phyloP scores from a whole-genome alignment of 1,284 basidiomycete species.

The Cerioporus squamosus region DNA sequence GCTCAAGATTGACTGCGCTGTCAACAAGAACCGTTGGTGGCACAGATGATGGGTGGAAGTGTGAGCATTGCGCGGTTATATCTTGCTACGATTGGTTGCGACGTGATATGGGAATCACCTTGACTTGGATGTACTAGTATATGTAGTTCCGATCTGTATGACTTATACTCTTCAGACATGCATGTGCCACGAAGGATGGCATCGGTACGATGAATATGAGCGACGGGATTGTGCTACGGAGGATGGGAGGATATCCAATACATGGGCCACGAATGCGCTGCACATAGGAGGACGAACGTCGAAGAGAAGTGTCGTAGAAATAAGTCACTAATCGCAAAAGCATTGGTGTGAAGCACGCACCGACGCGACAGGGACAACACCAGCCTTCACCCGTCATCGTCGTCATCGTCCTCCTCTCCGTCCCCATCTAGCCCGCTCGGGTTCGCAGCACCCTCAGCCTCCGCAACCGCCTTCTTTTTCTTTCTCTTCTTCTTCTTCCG shows the following conservation, averaged over 20 bases:
- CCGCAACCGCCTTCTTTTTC: slow-evolving; percentile 47
- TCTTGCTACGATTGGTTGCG: too few species aligned
- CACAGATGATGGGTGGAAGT: slow-evolving; percentile 1
- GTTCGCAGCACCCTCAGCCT: not conserved
- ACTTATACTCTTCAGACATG: too few species aligned
- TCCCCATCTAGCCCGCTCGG: slow-evolving; percentile 5
- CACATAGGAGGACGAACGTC: too few species aligned
- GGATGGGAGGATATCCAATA: not conserved
- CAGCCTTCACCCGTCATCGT: not conserved
- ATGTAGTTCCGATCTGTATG: too few species aligned
- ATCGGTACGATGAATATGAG: too few species aligned
- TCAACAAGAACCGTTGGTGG: slow-evolving; percentile 19
- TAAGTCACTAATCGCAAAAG: too few species aligned
- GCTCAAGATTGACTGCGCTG: slow-evolving; percentile 13
- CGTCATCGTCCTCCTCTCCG: slow-evolving; percentile 9
- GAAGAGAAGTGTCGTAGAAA: too few species aligned
- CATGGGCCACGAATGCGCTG: too few species aligned
- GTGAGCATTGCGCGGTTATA: too few species aligned
- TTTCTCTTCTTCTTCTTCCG: slow-evolving; percentile 57
- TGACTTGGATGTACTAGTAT: not conserved
- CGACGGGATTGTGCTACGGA: too few species aligned
- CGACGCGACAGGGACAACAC: not conserved
- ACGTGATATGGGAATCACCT: too few species aligned
- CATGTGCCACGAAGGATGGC: too few species aligned
- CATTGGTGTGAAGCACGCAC: not conserved